Evolutionary conservation across 176 grass and related monocot genomes (phyloP), one percentile per base, ranked within the genome.

Genomic region (Musa beccarii): DNA sequence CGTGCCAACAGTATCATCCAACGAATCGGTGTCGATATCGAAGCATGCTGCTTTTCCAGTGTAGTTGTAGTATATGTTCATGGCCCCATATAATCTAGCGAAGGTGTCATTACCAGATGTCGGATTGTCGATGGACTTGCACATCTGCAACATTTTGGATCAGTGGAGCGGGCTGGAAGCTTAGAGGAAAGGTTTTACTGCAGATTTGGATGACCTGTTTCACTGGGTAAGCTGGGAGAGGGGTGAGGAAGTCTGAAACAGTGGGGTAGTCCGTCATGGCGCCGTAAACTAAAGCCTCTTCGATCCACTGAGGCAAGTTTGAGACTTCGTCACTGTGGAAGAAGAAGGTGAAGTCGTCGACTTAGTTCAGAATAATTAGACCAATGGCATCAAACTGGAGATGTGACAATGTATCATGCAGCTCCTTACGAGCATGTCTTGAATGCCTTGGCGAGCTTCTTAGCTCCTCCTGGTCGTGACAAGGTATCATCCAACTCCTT

Each of bases 191-290:
- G 15, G 43, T 51, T 71, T 9, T n/a, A 11, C 19, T 23, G 34
- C 1, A 25, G n/a, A 34, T 10, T 14, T 5, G 34, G 34, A 21
- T 19, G 12, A 72, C 78, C 78, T 84, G 43, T 78, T 63, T 81
- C 11, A 92, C 84, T 0, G 86, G 86, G 79, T 86, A 79, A 1
- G 86, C 78, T 19, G 89, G 89, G 16, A 92, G 89, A 22, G 67
- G 66, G 10, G 78, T 76, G 16, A 88, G 79, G 77, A 88, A 92
- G 10, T 61, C 34, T 1, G 89, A 73, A 10, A 55, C 8, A 43
- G 89, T 92, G 14, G 89, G 86, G 66, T 89, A 89, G 53, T 92
- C 89, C n/a, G 62, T 84, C 89, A 88, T 92, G 26, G 86, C 72
- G 11, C 16, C 64, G n/a, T 84, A 54, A 20, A 75, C 34, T 9